Percentiles rank a stretch among this genome's conserved stretches.
phyloP scores from a whole-genome alignment of 2,329 filamentous ascomycete genomes.

The Furcasterigmium sp. region DNA sequence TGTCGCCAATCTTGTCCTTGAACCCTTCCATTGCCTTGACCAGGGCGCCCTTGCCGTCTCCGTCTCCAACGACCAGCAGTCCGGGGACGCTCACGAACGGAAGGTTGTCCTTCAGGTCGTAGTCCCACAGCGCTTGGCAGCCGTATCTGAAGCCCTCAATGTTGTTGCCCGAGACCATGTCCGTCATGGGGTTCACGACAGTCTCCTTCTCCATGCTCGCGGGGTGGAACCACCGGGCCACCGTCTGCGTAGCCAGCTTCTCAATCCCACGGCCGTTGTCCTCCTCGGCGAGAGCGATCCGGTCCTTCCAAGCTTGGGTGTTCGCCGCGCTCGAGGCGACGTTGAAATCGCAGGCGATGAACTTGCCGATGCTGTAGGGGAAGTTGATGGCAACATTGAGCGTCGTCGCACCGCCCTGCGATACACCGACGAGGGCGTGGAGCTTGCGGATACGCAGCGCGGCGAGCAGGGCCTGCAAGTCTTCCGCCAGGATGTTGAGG shows the following conservation, averaged over 20 bases:
- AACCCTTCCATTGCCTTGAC: slow-evolving; percentile 78
- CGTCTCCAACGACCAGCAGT: slow-evolving; percentile 66
- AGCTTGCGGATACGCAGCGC: slow-evolving; percentile 64
- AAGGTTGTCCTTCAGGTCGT: slow-evolving; percentile 59
- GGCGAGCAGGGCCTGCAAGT: slow-evolving; percentile 61
- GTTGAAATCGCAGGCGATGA: slow-evolving; percentile 78
- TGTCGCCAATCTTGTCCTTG: slow-evolving; percentile 49
- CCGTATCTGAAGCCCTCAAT: slow-evolving; percentile 64
- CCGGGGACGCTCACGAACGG: slow-evolving; percentile 50
- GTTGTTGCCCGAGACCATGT: slow-evolving; percentile 65
- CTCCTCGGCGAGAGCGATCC: slow-evolving; percentile 60
- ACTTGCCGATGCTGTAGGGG: slow-evolving; percentile 51
- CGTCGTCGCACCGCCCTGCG: slow-evolving; percentile 73
- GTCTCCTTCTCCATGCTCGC: slow-evolving; percentile 38
- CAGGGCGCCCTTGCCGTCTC: slow-evolving; percentile 65
- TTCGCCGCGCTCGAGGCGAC: slow-evolving; percentile 66
- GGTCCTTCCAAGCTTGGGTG: slow-evolving; percentile 73
- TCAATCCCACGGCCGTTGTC: slow-evolving; percentile 53
- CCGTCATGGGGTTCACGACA: slow-evolving; percentile 51
- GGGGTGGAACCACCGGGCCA: slow-evolving; percentile 74
- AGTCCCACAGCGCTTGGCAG: slow-evolving; percentile 67
- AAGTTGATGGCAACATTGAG: slow-evolving; percentile 67
- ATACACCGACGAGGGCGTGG: slow-evolving; percentile 68
- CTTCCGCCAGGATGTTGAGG: slow-evolving; percentile 61
- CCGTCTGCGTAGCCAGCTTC: slow-evolving; percentile 64